These are phyloP conservation scores for Ceriops zippeliana DNA, from an alignment of 345 rosid species.

Conservation along the genomic window DNA sequence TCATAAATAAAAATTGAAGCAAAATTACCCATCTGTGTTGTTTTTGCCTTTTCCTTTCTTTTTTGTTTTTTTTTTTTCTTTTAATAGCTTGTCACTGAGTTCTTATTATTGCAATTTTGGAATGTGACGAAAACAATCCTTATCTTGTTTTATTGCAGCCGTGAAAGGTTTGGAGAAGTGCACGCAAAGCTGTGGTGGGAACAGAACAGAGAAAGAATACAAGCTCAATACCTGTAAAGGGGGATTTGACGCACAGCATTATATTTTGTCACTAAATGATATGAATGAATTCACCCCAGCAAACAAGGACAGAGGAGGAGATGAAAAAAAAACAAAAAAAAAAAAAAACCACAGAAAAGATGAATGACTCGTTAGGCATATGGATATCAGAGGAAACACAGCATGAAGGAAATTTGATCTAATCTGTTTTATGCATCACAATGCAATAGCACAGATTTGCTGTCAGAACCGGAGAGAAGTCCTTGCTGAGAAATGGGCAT, in stretches of 20 bases:
- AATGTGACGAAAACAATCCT: not conserved
- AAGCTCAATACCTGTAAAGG: conserved; percentile 71
- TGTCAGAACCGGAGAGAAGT: not conserved
- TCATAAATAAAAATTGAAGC: too few relatives aligned
- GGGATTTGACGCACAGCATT: not conserved
- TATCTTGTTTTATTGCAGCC: conserved; percentile 43
- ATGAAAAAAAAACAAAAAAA: not conserved
- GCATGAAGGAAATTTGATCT: not conserved
- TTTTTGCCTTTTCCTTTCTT: not conserved
- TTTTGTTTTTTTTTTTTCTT: not conserved
- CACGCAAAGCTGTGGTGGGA: conserved; percentile 99
- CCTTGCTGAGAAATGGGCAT: not conserved
- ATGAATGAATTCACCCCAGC: conserved; percentile 2
- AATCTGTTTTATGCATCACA: conserved; percentile 24
- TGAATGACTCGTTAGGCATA: not conserved
- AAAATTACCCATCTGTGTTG: too few relatives aligned
- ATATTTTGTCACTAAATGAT: not conserved
- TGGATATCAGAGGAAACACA: not conserved
- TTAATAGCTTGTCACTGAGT: not conserved
- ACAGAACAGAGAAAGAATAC: conserved; percentile 96
- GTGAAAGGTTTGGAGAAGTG: conserved; percentile 86
- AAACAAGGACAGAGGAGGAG: too few relatives aligned
- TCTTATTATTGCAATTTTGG: too few relatives aligned
- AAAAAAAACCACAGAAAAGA: conserved; percentile 2
- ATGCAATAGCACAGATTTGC: conserved; percentile 3